Percentiles rank a stretch among this genome's conserved stretches.
Evolutionary conservation across 768 basidiomycete genomes (phyloP).

Genomic region (Boletus huronensis): DNA sequence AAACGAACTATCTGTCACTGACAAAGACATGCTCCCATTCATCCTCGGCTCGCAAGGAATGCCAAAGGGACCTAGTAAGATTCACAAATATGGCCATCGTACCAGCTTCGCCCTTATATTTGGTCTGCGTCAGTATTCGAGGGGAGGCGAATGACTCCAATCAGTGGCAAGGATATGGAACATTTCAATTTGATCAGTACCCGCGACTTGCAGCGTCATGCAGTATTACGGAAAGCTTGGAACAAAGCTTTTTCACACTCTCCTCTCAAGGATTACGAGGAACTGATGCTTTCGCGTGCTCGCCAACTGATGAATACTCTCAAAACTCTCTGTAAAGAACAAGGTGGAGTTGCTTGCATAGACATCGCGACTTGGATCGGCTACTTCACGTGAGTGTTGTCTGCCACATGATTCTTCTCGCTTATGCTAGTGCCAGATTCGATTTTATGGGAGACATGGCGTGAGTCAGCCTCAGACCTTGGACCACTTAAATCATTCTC

Average conservation of each 20-base stretch:
- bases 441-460: slow-evolving; percentile 31
- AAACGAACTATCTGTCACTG: slow-evolving; percentile 35
- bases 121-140: slow-evolving; percentile 14
- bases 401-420: not conserved
- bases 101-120: slow-evolving; percentile 2
- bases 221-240: slow-evolving; percentile 29
- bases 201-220: slow-evolving; percentile 22
- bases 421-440: slow-evolving; percentile 12
- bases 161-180: slow-evolving; percentile 10
- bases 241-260: slow-evolving; percentile 29
- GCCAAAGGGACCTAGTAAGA: slow-evolving; percentile 30
- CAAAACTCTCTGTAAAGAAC: slow-evolving; percentile 10
- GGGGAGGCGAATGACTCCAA: slow-evolving; percentile 20
- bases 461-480: slow-evolving; percentile 14
- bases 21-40: slow-evolving; percentile 20
- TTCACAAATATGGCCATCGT: not conserved
- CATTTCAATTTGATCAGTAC: slow-evolving; percentile 14
- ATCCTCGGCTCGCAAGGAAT: slow-evolving; percentile 27
- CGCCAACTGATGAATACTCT: slow-evolving; percentile 17
- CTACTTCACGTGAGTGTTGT: slow-evolving; percentile 20
- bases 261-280: slow-evolving; percentile 28
- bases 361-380: slow-evolving; percentile 22
- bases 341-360: slow-evolving; percentile 5
- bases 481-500: not conserved
- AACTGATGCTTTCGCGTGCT: slow-evolving; percentile 21